A percentile compares a stretch with the other conserved stretches of the same genome.
Evolutionary conservation across 73 alveolate species (phyloP).

Genomic region (Tetrahymena malaccensis): DNA sequence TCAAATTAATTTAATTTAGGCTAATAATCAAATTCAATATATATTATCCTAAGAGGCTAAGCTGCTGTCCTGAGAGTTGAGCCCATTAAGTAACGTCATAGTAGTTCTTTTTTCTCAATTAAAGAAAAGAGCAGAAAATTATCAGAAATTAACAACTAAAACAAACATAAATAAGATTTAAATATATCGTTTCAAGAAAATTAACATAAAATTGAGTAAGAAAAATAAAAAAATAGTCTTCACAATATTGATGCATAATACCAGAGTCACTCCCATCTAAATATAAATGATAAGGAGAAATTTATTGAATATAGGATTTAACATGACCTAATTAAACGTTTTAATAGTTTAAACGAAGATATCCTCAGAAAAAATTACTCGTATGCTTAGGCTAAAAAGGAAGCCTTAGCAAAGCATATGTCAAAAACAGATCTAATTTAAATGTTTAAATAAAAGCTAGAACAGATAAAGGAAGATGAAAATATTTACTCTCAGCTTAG

Average conservation of each 20-base stretch:
- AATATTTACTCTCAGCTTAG: neutral
- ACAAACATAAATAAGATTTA: neutral
- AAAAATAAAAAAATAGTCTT: neutral
- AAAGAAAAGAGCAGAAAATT: neutral
- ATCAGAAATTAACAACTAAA: neutral
- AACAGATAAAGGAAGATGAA: neutral
- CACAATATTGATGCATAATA: neutral
- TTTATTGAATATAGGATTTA: neutral
- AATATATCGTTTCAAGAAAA: neutral
- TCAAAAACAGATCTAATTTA: neutral
- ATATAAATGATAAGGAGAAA: neutral
- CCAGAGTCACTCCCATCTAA: neutral
- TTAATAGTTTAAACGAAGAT: neutral
- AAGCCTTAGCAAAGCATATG: neutral
- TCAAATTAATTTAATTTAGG: neutral
- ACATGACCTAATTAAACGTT: neutral
- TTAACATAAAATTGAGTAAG: too few relatives aligned
- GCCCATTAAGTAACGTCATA: neutral
- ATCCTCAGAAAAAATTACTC: neutral
- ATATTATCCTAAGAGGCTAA: neutral
- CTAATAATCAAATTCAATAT: neutral
- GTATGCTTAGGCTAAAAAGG: neutral
- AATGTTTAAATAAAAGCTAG: neutral
- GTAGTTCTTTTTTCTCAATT: neutral
- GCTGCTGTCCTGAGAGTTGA: neutral